Conservation (phyloP, 352 stramenopile species). For the Phytophthora ohioensis region DNA sequence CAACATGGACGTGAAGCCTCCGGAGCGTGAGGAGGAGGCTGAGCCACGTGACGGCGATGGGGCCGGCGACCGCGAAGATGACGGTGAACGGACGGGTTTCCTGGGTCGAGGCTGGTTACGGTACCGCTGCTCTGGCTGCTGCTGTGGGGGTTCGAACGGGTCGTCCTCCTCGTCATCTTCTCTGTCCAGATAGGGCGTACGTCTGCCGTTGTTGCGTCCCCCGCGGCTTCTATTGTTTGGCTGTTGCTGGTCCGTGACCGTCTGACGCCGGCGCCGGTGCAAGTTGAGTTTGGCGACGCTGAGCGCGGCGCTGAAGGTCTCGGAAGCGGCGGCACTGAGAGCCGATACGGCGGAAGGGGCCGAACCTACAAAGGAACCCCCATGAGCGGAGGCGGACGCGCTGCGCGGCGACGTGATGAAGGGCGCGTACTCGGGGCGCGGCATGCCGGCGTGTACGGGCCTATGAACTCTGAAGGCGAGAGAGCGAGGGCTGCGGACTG, state of each 20-base stretch:
- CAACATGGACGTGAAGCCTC: constrained; percentile 21
- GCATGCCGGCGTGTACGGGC: constrained; percentile 33
- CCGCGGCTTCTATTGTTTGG: constrained; percentile 9
- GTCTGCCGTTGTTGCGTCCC: constrained; percentile 2
- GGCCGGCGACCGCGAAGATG: constrained; percentile 21
- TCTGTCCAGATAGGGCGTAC: constrained; percentile 36
- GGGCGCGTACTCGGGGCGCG: constrained; percentile 50
- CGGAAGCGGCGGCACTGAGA: constrained; percentile 34
- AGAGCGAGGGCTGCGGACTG: constrained; percentile 18
- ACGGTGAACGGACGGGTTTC: constrained; percentile 25
- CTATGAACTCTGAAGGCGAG: constrained; percentile 31
- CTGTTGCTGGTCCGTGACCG: constrained; percentile 20
- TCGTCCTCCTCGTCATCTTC: constrained; percentile 43
- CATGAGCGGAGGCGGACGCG: constrained; percentile 26
- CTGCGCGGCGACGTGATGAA: constrained; percentile 46
- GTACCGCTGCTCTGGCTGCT: constrained; percentile 20
- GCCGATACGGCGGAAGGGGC: constrained; percentile 42
- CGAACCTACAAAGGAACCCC: constrained; percentile 19
- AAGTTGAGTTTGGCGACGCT: constrained; percentile 47
- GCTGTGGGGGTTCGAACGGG: constrained; percentile 31
- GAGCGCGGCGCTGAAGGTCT: constrained; percentile 41
- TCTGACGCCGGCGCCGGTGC: constrained; percentile 40
- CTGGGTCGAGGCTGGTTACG: constrained; percentile 12
- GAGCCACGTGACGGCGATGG: constrained; percentile 21
- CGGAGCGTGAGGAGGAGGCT: constrained; percentile 2